phyloP scores from a whole-genome alignment of 2,329 filamentous ascomycete genomes.

The Beauveria sp. region DNA sequence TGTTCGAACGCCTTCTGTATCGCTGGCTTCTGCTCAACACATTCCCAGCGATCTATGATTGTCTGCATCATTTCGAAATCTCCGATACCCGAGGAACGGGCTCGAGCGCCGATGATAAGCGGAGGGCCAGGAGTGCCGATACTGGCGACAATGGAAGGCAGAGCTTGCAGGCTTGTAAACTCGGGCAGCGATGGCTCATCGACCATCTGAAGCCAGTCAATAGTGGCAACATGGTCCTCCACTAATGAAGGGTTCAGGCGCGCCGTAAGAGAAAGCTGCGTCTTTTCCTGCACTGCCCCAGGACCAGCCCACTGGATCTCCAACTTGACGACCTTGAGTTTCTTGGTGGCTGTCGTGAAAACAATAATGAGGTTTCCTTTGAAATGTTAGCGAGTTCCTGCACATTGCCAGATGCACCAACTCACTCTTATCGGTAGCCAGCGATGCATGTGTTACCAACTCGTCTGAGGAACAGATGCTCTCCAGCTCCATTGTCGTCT shows the following conservation, averaged over 20 bases:
- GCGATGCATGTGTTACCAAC: conserved; percentile 70
- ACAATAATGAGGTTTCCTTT: conserved; percentile 52
- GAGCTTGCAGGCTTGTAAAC: conserved; percentile 67
- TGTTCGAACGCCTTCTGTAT: conserved; percentile 74
- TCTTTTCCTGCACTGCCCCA: conserved; percentile 44
- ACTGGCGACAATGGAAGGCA: conserved; percentile 58
- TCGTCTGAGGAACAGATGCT: conserved; percentile 65
- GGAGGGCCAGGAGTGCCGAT: conserved; percentile 49
- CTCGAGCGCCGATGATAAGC: conserved; percentile 67
- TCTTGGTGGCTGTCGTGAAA: conserved; percentile 60
- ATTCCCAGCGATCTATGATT: conserved; percentile 76
- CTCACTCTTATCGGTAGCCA: conserved; percentile 67
- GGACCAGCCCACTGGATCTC: conserved; percentile 65
- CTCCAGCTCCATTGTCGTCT: conserved; percentile 67
- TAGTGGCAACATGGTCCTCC: conserved; percentile 49
- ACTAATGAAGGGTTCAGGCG: conserved; percentile 45
- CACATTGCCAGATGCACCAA: background rate
- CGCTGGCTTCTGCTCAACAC: conserved; percentile 58
- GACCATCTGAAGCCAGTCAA: conserved; percentile 48
- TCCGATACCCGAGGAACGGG: conserved; percentile 45
- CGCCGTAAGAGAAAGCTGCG: conserved; percentile 37
- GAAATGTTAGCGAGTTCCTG: conserved; percentile 19
- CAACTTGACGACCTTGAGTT: conserved; percentile 67
- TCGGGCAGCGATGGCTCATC: conserved; percentile 48
- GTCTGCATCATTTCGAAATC: conserved; percentile 61